Evolutionary conservation across 176 grass and related monocot species (phyloP).

Genomic region (Zoysia pacifica): DNA sequence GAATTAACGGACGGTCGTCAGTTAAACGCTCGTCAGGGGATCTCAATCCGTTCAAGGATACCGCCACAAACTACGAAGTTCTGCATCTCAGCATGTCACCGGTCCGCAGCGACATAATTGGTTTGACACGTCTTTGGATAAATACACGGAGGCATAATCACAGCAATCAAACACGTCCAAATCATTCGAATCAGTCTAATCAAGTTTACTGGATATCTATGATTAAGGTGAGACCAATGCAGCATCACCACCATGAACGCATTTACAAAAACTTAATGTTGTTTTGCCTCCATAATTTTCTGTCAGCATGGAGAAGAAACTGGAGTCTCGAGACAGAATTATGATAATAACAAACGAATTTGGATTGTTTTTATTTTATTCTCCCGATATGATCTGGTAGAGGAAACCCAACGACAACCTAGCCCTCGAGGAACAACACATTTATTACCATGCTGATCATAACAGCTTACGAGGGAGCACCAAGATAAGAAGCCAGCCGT

Average conservation of each 20-base stretch:
- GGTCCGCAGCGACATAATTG: not conserved
- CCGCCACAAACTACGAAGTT: not conserved
- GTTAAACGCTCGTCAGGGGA: too few species aligned
- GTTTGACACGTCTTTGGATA: not conserved
- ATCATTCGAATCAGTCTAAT: not conserved
- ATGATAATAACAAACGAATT: not conserved
- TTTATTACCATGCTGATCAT: conserved; percentile 19
- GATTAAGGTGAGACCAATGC: not conserved
- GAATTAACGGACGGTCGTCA: too few species aligned
- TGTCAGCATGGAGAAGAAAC: not conserved
- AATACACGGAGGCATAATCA: not conserved
- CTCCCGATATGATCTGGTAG: not conserved
- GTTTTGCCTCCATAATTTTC: not conserved
- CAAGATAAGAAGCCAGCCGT: conserved; percentile 87
- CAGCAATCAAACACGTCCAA: not conserved
- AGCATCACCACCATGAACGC: not conserved
- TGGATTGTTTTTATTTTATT: not conserved
- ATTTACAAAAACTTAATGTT: not conserved
- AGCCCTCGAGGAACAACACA: not conserved
- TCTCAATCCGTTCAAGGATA: too few species aligned
- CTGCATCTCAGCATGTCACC: not conserved
- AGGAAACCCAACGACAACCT: not conserved
- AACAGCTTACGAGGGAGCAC: conserved; percentile 67
- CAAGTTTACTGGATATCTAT: not conserved
- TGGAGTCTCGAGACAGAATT: not conserved